Base-by-base conservation (phyloP, 78 protist genomes). In the Protostelium mycophagum region DNA sequence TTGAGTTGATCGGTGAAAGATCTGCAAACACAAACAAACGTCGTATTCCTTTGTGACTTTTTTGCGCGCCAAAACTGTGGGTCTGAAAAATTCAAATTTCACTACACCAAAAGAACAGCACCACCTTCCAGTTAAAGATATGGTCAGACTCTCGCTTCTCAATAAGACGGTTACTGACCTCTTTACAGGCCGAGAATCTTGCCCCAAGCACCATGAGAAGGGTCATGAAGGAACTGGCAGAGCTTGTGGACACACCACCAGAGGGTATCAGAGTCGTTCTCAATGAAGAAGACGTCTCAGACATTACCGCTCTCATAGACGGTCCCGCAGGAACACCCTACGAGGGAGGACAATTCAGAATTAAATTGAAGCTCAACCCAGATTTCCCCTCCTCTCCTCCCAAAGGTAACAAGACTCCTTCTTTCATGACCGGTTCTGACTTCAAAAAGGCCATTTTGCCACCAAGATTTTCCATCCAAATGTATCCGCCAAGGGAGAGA, bases 251-350 rank as follows among this genome's bases (percentile, higher is more conserved):
- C 0, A 5, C 37, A 36, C 92, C 95, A 31, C 73, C 89, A 31
- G 97, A 96, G 35, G 98, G 97, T 85, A 93, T 97, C 87, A 38
- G 85, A 23, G 84, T 97, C 1, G 16, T 85, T 9, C 83, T 93
- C 0, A 91, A 94, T 63, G 98, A 96, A 1, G 96, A 95, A 28
- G 97, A 97, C 89, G 51, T 93, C 29, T 38, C 98, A 0, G 94
- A 94, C 38, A 85, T 99, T 5, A 89, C 83, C 5, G 99, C 99
- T 0, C 91, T 87, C 28, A 93, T 99, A 31, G 29, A 29, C 0
- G 99, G 99, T 0, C 99, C 99, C 95, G 98, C 34, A 0, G 97
- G 95, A 36, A 99, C 99, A 5, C 99, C 99, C n/a, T 99, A 91
- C 84, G 98, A 97, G 86, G 99, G 99, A 0, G 99, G 99, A 35